Evolutionary conservation across 2,329 filamentous ascomycete genomes (phyloP), one percentile per base, ranked within the genome.

Genomic region (Sporothrix humicola): DNA sequence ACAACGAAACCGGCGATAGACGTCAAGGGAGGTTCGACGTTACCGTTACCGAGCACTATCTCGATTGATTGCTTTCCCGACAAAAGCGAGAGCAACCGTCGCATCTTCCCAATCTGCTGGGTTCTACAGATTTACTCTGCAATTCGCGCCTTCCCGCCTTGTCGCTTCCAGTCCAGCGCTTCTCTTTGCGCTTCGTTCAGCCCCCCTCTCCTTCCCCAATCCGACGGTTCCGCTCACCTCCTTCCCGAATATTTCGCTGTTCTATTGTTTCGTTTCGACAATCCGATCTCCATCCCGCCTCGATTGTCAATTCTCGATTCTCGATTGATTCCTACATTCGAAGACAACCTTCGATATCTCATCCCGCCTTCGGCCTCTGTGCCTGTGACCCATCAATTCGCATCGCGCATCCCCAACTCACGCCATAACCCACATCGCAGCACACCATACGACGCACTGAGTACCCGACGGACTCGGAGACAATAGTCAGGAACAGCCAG

Each of bases 371-470:
- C 31, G 31, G 31, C 31, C 4, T 37, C 31, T 37, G 31, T 37
- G 31, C 31, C 31, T 37, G 31, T 37, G 31, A 26, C 31, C 31
- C 31, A 37, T 37, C 42, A 17, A 23, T 26, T 20, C 17, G 15
- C 58, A 44, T 20, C 58, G 8, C 58, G 8, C 61, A 66, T 66
- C 61, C 7, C 59, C 10, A 26, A 37, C 31, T 44, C 61, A 48
- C 42, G 42, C 20, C 61, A 66, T 15, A 68, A n/a, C 65, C 48
- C 65, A 68, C 46, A 37, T 37, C 65, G 65, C 46, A 68, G n/a
- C 37, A 26, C 8, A 54, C 17, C 23, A 31, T 50, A 4, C 46
- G 15, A 50, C 44, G 12, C 7, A 37, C 31, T 37, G 4, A 37
- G 31, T 37, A 37, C 31, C 31, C 31, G 31, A 5, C 31, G 31